These are phyloP conservation scores for Trichoderma virens DNA, from an alignment of 495 filamentous ascomycete genomes.

Conservation along the genomic window DNA sequence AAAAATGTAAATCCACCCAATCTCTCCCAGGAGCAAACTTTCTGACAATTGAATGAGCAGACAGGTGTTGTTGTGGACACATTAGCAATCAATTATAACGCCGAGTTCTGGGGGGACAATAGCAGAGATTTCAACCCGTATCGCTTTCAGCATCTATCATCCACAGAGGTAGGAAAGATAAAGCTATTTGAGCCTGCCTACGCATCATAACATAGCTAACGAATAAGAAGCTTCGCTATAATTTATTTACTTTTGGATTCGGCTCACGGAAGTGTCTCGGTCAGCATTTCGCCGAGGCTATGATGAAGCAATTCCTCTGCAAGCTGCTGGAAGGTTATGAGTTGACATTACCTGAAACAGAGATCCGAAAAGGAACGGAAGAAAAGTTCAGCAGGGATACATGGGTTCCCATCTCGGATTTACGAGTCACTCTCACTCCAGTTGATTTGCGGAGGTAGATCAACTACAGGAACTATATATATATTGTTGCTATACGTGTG, in stretches of 20 bases:
- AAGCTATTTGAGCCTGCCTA: too few species aligned
- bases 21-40: too few species aligned
- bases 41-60: too few species aligned
- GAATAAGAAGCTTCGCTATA: constrained; percentile 18
- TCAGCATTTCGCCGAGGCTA: constrained; percentile 20
- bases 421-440: constrained; percentile 13
- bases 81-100: constrained; percentile 28
- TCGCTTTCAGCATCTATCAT: constrained; percentile 17
- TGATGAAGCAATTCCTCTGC: constrained; percentile 17
- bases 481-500: too few species aligned
- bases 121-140: constrained; percentile 18
- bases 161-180: constrained; percentile 6
- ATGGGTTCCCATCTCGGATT: background rate
- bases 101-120: constrained; percentile 30
- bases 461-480: too few species aligned
- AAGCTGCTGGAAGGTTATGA: background rate
- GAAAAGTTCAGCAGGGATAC: background rate
- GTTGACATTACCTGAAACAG: too few species aligned
- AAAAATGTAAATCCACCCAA: too few species aligned
- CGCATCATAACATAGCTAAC: too few species aligned
- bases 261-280: constrained; percentile 28
- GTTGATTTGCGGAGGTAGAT: too few species aligned
- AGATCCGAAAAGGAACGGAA: background rate
- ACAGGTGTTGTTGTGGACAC: constrained; percentile 29
- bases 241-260: constrained; percentile 28